A percentile compares a stretch with the other conserved stretches of the same genome.
These are phyloP conservation scores for Malus hybrid DNA, from an alignment of 331 rosid genomes.

Conservation along the genomic window DNA sequence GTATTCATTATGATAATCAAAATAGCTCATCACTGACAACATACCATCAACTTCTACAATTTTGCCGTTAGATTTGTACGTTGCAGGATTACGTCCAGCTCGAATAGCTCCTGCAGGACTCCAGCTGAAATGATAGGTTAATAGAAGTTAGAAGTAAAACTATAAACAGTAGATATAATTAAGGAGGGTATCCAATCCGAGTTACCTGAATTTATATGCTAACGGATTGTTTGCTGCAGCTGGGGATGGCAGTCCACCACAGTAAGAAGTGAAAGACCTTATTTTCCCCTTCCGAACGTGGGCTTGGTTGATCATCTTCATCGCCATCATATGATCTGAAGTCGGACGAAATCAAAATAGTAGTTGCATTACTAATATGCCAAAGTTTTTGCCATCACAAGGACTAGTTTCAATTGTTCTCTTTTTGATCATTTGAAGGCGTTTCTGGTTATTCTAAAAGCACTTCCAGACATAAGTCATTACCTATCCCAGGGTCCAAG, in stretches of 20 bases:
- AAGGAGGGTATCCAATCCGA: neutral
- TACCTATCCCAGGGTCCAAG: constrained; percentile 97
- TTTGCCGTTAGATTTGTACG: constrained; percentile 58
- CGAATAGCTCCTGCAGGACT: constrained; percentile 90
- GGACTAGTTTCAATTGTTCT: too few species aligned
- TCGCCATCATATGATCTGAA: constrained; percentile 98
- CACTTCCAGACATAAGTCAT: neutral
- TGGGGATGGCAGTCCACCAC: constrained; percentile 96
- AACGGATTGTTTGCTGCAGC: constrained; percentile 93
- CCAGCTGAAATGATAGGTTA: constrained; percentile 62
- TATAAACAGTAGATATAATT: neutral
- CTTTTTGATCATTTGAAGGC: too few species aligned
- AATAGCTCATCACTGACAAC: constrained; percentile 12
- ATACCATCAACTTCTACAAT: constrained; percentile 72
- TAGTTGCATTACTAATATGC: too few species aligned
- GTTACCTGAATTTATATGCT: constrained; percentile 93
- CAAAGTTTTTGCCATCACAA: too few species aligned
- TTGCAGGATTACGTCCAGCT: constrained; percentile 84
- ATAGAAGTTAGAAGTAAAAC: neutral
- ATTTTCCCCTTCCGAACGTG: constrained; percentile 58
- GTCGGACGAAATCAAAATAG: neutral
- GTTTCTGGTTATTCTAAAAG: too few species aligned
- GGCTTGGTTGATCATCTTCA: constrained; percentile 85
- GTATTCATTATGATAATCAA: too few species aligned
- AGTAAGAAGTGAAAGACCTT: constrained; percentile 77